Conservation (phyloP, 1,139 yeast genomes). For the Scheffersomyces segobiensis region DNA sequence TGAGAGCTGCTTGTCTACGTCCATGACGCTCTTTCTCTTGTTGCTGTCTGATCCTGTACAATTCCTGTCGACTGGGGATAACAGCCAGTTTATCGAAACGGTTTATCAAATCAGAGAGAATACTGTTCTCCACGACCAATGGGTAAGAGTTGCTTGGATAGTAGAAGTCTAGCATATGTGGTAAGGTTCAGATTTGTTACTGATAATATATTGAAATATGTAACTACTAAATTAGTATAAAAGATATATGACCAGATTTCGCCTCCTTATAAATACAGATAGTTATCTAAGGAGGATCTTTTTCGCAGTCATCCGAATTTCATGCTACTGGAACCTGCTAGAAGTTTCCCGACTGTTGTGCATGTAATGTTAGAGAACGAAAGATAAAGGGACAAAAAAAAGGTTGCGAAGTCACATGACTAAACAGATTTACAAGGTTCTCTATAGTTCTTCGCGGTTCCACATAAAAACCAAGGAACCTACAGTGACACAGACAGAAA, state of each 20-base stretch:
- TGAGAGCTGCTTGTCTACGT: background rate
- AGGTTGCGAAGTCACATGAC: background rate
- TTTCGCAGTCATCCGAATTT: background rate
- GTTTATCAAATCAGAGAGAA: background rate
- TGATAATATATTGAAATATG: background rate
- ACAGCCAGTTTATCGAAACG: background rate
- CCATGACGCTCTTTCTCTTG: background rate
- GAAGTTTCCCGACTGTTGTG: background rate
- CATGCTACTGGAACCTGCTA: background rate
- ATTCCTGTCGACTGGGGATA: background rate
- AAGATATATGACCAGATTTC: background rate
- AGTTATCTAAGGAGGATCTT: background rate
- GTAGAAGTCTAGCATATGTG: slow-evolving; percentile 8
- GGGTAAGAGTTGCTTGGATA: slow-evolving; percentile 1
- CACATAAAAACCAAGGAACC: background rate
- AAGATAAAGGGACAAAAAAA: background rate
- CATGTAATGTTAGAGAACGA: background rate
- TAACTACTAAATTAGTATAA: no score
- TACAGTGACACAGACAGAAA: background rate
- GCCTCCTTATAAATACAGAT: background rate
- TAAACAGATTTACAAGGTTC: background rate
- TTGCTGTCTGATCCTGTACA: background rate
- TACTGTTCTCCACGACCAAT: background rate
- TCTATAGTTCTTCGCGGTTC: background rate
- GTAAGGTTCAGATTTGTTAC: background rate